A percentile compares a stretch with the other conserved stretches of the same genome.
Conservation (phyloP, 257 asterid genomes). For the Ophiorrhiza pumila region DNA sequence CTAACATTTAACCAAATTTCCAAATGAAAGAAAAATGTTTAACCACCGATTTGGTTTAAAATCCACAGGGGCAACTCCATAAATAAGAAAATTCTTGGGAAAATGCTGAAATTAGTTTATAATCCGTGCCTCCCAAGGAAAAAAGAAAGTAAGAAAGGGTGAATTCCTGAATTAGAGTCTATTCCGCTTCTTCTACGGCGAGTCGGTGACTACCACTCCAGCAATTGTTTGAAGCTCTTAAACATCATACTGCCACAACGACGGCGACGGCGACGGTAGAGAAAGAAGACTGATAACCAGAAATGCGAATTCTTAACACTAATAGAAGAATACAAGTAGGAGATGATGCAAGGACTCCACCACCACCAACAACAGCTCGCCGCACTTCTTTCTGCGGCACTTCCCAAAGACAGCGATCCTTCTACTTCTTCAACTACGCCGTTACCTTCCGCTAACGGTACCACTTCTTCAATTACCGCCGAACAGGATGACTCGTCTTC, state of each 20-base stretch:
- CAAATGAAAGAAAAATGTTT: too few species aligned
- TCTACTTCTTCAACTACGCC: slow-evolving; percentile 44
- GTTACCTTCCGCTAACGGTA: slow-evolving; percentile 8
- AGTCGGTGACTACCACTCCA: too few species aligned
- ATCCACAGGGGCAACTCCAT: too few species aligned
- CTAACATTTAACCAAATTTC: too few species aligned
- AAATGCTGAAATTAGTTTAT: too few species aligned
- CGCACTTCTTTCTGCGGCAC: slow-evolving; percentile 92
- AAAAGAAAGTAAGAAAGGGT: neutral
- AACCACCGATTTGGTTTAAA: too few species aligned
- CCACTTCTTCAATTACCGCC: slow-evolving; percentile 28
- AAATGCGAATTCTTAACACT: slow-evolving; percentile 17
- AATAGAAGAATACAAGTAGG: neutral
- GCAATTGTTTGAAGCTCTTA: too few species aligned
- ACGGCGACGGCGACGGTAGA: neutral
- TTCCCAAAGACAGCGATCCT: slow-evolving; percentile 61
- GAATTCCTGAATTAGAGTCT: neutral
- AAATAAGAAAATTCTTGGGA: too few species aligned
- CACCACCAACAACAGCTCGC: slow-evolving; percentile 95
- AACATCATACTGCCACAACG: neutral
- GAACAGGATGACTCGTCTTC: slow-evolving; percentile 47
- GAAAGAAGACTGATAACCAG: neutral
- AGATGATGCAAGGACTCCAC: slow-evolving; percentile 91
- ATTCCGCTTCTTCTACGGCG: too few species aligned
- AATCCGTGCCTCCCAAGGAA: neutral